Conservation (phyloP, 139 green algal species). For the Deuterostichococcus epilithicus region DNA sequence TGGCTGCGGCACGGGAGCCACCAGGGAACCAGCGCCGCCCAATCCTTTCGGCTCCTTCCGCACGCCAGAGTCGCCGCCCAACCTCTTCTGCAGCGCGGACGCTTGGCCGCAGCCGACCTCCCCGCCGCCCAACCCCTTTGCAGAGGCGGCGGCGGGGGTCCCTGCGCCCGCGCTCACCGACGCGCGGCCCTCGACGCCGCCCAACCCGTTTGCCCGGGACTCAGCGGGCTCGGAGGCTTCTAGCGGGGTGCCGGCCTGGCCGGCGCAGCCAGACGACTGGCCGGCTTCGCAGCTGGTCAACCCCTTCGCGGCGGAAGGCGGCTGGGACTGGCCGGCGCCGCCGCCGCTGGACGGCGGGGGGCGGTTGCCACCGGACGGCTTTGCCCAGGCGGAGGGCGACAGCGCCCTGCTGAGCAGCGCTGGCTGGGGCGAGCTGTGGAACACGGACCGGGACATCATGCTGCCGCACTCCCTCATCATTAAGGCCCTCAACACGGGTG, state of each 20-base stretch:
- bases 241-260: too few species aligned
- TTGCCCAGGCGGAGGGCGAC: not conserved
- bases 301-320: not conserved
- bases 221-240: too few species aligned
- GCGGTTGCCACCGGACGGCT: not conserved
- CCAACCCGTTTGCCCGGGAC: not conserved
- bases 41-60: not conserved
- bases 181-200: too few species aligned
- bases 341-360: too few species aligned
- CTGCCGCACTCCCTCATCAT: constrained; percentile 2
- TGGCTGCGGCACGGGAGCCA: too few species aligned
- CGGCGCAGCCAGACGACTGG: too few species aligned
- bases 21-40: too few species aligned
- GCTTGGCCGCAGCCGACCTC: too few species aligned
- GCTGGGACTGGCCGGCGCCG: not conserved
- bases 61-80: not conserved
- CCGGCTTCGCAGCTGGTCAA: not conserved
- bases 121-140: not conserved
- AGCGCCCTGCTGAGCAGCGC: not conserved
- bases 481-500: not conserved
- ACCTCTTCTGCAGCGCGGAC: not conserved
- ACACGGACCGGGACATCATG: not conserved
- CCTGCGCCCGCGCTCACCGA: too few species aligned
- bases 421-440: not conserved
- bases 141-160: too few species aligned